phyloP scores from a whole-genome alignment of 2,329 filamentous ascomycete genomes.

The Ophiostoma triangulosporum region DNA sequence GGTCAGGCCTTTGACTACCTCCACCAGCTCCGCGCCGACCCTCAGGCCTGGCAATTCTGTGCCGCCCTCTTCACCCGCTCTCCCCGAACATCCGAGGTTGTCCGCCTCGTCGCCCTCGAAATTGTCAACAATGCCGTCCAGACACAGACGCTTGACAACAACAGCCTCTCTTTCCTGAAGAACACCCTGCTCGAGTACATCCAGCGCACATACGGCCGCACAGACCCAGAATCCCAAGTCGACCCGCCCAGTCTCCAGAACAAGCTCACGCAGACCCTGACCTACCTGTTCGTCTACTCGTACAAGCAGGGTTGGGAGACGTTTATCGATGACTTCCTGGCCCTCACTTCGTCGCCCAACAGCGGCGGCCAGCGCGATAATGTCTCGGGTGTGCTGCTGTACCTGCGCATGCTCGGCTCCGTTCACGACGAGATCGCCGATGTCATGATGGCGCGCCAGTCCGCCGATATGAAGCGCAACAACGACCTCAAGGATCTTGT shows the following conservation, averaged over 20 bases:
- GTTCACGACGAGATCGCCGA: conserved; percentile 98
- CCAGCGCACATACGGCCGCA: conserved; percentile 55
- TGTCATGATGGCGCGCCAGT: conserved; percentile 66
- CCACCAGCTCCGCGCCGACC: conserved; percentile 64
- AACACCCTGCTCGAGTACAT: conserved; percentile 73
- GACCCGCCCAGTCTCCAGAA: conserved; percentile 79
- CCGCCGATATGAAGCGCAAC: conserved; percentile 70
- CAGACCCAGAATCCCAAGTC: conserved; percentile 29
- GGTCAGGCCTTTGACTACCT: conserved; percentile 71
- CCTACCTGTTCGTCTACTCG: conserved; percentile 77
- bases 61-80: conserved; percentile 70
- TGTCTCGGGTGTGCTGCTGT: conserved; percentile 63
- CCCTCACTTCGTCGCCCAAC: conserved; percentile 48
- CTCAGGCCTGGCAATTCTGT: conserved; percentile 83
- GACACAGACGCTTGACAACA: conserved; percentile 58
- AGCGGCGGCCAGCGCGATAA: conserved; percentile 54
- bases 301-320: conserved; percentile 78
- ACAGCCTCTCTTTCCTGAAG: conserved; percentile 62
- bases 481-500: conserved; percentile 85
- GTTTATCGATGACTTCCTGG: conserved; percentile 83
- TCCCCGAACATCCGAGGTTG: conserved; percentile 65
- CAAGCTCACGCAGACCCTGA: conserved; percentile 92
- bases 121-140: conserved; percentile 87
- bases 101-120: conserved; percentile 80
- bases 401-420: conserved; percentile 75